phyloP scores from a whole-genome alignment of 192 early-diverging fungal species.

The Coemansia sp. region DNA sequence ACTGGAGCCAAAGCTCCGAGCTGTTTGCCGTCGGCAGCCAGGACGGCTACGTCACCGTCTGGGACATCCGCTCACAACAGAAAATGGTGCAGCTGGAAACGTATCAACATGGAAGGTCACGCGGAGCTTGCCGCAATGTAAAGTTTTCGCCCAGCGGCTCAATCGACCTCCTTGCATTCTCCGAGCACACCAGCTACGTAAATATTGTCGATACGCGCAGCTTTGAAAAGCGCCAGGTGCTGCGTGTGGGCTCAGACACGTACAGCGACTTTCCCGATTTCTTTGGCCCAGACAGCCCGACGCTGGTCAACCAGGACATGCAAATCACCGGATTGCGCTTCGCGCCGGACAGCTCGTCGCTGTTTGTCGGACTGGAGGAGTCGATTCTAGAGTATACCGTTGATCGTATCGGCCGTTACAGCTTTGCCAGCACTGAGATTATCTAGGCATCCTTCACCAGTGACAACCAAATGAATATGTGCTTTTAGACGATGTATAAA shows the following conservation, averaged over 20 bases:
- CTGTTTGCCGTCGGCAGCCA: slow-evolving; percentile 96
- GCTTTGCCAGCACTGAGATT: slow-evolving; percentile 77
- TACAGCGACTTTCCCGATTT: slow-evolving; percentile 2
- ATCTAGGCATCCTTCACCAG: slow-evolving; percentile 53
- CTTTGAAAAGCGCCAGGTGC: slow-evolving; percentile 76
- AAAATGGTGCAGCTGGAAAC: slow-evolving; percentile 66
- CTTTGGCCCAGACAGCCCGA: slow-evolving; percentile 17
- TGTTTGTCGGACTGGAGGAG: slow-evolving; percentile 90
- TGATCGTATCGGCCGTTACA: slow-evolving; percentile 72
- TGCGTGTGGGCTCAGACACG: slow-evolving; percentile 61
- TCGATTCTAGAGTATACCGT: slow-evolving; percentile 80
- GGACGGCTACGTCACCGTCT: slow-evolving; percentile 89
- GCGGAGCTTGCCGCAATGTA: slow-evolving; percentile 76
- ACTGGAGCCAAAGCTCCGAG: slow-evolving; percentile 91
- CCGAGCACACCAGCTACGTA: slow-evolving; percentile 72
- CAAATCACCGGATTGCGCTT: slow-evolving; percentile 87
- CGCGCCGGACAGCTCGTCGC: slow-evolving; percentile 74
- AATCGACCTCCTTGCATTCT: slow-evolving; percentile 79
- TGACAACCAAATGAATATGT: not conserved
- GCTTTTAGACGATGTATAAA: not conserved
- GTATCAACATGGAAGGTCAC: slow-evolving; percentile 67
- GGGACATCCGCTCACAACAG: slow-evolving; percentile 81
- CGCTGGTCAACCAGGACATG: slow-evolving; percentile 50
- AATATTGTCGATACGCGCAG: slow-evolving; percentile 89
- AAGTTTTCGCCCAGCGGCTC: slow-evolving; percentile 91